Evolutionary conservation across 768 basidiomycete species (phyloP).

Genomic region (Boletus eberwhitei): DNA sequence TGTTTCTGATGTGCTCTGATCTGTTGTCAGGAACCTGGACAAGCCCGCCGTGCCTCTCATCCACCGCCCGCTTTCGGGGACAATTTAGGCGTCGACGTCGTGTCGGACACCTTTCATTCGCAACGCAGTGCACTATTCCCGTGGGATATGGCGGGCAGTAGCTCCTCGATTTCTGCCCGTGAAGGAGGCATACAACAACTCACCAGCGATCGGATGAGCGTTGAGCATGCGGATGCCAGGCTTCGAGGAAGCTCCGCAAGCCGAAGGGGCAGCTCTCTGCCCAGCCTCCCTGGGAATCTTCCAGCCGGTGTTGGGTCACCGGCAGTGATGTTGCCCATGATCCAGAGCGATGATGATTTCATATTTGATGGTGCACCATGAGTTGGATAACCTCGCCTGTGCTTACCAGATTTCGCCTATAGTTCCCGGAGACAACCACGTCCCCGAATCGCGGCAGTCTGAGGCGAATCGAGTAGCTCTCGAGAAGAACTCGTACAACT

Average conservation of each 20-base stretch:
- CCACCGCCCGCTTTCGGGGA: constrained; percentile 50
- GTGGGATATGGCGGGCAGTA: constrained; percentile 78
- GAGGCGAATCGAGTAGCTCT: constrained; percentile 56
- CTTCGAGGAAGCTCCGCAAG: constrained; percentile 55
- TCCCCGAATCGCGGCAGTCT: constrained; percentile 49
- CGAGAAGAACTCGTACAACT: constrained; percentile 77
- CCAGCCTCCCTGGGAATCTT: constrained; percentile 45
- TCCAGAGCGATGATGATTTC: constrained; percentile 59
- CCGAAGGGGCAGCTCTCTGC: constrained; percentile 56
- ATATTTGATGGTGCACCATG: constrained; percentile 55
- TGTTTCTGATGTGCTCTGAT: constrained; percentile 10
- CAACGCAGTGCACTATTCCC: constrained; percentile 74
- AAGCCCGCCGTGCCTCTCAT: constrained; percentile 71
- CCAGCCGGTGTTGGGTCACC: constrained; percentile 49
- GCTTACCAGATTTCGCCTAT: constrained; percentile 16
- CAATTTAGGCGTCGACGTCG: constrained; percentile 46
- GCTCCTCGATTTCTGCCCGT: constrained; percentile 48
- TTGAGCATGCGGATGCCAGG: constrained; percentile 51
- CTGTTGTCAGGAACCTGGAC: constrained; percentile 69
- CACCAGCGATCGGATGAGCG: constrained; percentile 44
- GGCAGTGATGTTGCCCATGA: constrained; percentile 33
- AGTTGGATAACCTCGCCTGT: not conserved
- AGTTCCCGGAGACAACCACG: constrained; percentile 29
- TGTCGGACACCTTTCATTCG: constrained; percentile 42
- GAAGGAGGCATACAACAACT: constrained; percentile 30